Percentiles rank a stretch among this genome's conserved stretches.
These are phyloP conservation scores for Cadophora sp. DNA, from an alignment of 2,329 filamentous ascomycete genomes.

Conservation along the genomic window DNA sequence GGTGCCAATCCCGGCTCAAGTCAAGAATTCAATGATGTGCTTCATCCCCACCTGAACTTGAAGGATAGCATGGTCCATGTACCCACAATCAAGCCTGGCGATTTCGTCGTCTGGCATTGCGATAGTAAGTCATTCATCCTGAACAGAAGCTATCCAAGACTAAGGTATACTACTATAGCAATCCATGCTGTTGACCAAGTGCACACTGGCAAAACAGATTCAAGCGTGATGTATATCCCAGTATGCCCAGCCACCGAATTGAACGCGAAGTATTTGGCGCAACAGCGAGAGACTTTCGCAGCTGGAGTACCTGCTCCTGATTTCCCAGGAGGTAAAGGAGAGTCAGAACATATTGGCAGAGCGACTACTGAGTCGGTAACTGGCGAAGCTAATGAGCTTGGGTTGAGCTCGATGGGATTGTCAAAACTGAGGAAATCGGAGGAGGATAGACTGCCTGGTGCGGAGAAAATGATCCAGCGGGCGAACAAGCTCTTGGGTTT, in stretches of 20 bases:
- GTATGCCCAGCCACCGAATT: constrained; percentile 79
- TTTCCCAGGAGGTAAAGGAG: constrained; percentile 75
- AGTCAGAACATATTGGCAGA: constrained; percentile 59
- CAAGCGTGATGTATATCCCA: constrained; percentile 88
- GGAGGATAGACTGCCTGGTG: constrained; percentile 13
- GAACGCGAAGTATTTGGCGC: constrained; percentile 74
- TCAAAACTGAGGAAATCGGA: constrained; percentile 42
- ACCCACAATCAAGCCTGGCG: constrained; percentile 67
- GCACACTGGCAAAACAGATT: constrained; percentile 75
- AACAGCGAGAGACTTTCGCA: constrained; percentile 75
- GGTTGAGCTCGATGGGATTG: constrained; percentile 64
- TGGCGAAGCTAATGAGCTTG: constrained; percentile 57
- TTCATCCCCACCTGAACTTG: constrained; percentile 71
- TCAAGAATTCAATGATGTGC: constrained; percentile 65
- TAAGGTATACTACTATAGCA: constrained; percentile 34
- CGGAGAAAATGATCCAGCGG: constrained; percentile 16
- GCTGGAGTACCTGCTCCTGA: constrained; percentile 72
- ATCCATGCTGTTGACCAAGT: constrained; percentile 80
- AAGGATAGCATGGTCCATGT: constrained; percentile 69
- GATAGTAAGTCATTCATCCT: constrained; percentile 35
- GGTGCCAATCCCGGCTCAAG: constrained; percentile 70
- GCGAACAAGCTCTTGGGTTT: constrained; percentile 24
- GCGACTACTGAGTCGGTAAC: constrained; percentile 41
- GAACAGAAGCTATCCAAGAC: not conserved
- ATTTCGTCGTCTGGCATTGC: constrained; percentile 72